phyloP scores from a whole-genome alignment of 495 filamentous ascomycete species.

The Haplographium delicatum region DNA sequence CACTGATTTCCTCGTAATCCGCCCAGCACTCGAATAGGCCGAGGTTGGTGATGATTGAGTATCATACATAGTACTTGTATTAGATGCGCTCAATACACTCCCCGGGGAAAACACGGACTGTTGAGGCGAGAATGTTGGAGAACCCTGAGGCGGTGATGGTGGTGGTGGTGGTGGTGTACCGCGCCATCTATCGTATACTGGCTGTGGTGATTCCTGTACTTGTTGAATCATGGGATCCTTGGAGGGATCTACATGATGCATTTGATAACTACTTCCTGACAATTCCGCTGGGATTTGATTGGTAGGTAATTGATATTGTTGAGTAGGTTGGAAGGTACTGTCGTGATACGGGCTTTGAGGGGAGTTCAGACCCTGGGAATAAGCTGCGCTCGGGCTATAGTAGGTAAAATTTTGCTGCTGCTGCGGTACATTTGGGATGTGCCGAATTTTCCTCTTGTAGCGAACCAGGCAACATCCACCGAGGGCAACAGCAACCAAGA shows the following conservation, averaged over 20 bases:
- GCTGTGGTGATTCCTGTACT: constrained; percentile 1
- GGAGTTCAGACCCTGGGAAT: neutral
- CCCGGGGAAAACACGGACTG: neutral
- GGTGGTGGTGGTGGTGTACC: neutral
- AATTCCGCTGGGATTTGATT: constrained; percentile 5
- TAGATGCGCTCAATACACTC: neutral
- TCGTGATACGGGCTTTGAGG: neutral
- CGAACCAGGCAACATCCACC: constrained; percentile 8
- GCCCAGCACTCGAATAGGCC: constrained; percentile 7
- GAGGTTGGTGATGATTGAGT: constrained; percentile 8
- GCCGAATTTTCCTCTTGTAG: neutral
- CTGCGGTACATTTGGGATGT: neutral
- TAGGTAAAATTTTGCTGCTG: neutral
- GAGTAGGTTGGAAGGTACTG: neutral
- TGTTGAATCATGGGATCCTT: constrained; percentile 4
- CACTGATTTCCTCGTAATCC: constrained; percentile 1
- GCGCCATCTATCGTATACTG: neutral
- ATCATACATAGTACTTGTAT: neutral
- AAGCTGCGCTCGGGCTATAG: neutral
- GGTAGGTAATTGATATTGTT: constrained; percentile 4
- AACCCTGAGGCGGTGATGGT: neutral
- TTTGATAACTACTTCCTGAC: neutral
- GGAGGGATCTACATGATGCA: constrained; percentile 2
- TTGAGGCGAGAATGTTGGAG: neutral
- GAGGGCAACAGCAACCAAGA: constrained; percentile 8